Base-by-base conservation (phyloP, 768 basidiomycete species). In the Lenzites betulinus region DNA sequence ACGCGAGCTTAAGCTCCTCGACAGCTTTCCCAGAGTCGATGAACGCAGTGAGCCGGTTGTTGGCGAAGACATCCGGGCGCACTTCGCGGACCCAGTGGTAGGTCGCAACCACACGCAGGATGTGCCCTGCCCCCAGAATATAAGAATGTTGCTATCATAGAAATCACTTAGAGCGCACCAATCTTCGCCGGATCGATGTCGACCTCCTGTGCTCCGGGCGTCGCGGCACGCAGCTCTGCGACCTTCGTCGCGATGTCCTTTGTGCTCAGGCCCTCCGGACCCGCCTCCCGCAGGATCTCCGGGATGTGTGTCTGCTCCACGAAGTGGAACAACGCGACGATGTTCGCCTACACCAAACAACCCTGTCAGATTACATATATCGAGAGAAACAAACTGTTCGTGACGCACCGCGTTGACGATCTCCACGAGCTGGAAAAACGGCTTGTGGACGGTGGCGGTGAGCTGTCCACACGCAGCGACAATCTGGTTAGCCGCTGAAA, bases 81-180 rank as follows among this genome's bases (percentile, higher is more conserved):
- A 83, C 76, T 71, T 93, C 91, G 44, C 79, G 78, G 33, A 90
- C 75, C 53, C 91, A 80, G 70, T 92, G 89, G 67, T 90, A 87
- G 0, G 90, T 89, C 13, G 90, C 89, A 39, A 92, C 80, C 23
- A 90, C 77, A 44, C 91, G 85, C 46, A 93, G 79, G 35, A 83
- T 79, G 67, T 90, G 90, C 1, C 84, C 89, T 91, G 20, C 5
- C 23, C 2, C 9, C 16, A 1, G 20, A 22, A 13, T 3, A 7
- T 9, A 2, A 18, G 26, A 16, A 2, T 23, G 16, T 30, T 43
- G 18, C 49, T 23, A 49, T 22, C 51, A 49, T 5, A 58, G 30
- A 16, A 28, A n/a, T n/a, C 64, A 26, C 7, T 55, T 22, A 69
- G 9, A 3, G 46, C 74, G 20, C 38, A 85, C 86, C 83, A 41